Base-by-base conservation (phyloP, 2,329 filamentous ascomycete species). In the Diaporthe sp. region DNA sequence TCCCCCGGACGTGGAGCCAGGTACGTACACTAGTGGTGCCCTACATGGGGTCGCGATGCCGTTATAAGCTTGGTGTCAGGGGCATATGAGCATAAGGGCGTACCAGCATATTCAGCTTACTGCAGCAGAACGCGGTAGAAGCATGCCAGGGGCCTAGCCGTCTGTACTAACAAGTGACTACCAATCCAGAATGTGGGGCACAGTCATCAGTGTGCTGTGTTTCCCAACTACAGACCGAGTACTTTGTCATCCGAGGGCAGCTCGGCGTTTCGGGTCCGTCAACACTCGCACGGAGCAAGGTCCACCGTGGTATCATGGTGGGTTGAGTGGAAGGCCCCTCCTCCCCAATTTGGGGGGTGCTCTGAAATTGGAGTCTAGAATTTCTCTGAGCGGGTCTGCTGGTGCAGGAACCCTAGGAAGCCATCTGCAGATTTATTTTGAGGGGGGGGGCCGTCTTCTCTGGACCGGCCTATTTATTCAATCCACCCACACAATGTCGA, bases 231-330 rank as follows among this genome's bases (percentile, higher is more conserved):
- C 25, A 44, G 37, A n/a, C 28, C 63, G 47, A 53, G 31, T n/a
- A n/a, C 42, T 28, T n/a, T 67, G 60, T 65, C 60, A 65, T 31
- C 61, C 37, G 28, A 67, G 57, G 34, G 57, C 44, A 65, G 34
- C 55, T 47, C 25, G 25, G 53, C 68, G 67, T 72, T 72, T 72
- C 67, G 65, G 57, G 37, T 65, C 57, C 57, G 49, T 63, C 57
- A 22, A 67, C 34, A 28, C 49, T 53, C 73, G 47, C 37, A 20
- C 68, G 73, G 73, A 72, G 58, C 73, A 67, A 58, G 73, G 68
- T 39, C 68, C 73, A 75, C 68, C 73, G 68, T 25, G 47, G 28
- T 22, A 58, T 25, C 34, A 44, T 47, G 49, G 67, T 57, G 44
- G 58, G n/a, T 39, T 39, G 34, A 34, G 34, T 20, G 22, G 8